phyloP scores from a whole-genome alignment of 2,329 filamentous ascomycete genomes.

The Monosporascus sp. region DNA sequence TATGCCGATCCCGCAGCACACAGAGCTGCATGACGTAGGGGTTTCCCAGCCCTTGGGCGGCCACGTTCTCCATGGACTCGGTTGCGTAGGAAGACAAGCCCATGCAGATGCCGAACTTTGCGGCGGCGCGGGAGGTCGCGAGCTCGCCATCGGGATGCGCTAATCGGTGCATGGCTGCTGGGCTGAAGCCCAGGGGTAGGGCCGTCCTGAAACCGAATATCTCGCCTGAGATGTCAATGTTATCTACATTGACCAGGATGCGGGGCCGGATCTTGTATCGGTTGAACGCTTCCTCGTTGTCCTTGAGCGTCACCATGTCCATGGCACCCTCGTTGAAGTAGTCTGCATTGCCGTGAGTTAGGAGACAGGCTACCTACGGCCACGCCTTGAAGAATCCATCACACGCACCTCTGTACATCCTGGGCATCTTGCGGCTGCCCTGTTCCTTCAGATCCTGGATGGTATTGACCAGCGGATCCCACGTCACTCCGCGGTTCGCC shows the following conservation, averaged over 20 bases:
- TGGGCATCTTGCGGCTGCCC: constrained; percentile 32
- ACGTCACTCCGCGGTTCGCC: constrained; percentile 12
- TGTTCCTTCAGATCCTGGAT: constrained; percentile 35
- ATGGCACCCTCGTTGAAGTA: constrained; percentile 56
- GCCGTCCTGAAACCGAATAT: constrained; percentile 39
- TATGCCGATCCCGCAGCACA: constrained; percentile 41
- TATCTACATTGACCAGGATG: constrained; percentile 33
- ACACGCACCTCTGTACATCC: constrained; percentile 30
- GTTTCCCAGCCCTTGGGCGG: constrained; percentile 28
- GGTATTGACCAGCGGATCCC: constrained; percentile 20
- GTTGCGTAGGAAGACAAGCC: constrained; percentile 43
- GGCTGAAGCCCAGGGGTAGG: constrained; percentile 49
- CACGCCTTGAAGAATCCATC: neutral
- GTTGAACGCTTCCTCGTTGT: constrained; percentile 48
- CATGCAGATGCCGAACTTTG: constrained; percentile 38
- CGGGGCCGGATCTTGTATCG: constrained; percentile 43
- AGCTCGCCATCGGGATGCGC: constrained; percentile 48
- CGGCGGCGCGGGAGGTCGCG: constrained; percentile 42
- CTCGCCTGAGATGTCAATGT: constrained; percentile 32
- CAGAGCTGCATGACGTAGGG: constrained; percentile 52
- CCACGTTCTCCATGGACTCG: constrained; percentile 40
- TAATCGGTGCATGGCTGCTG: constrained; percentile 47
- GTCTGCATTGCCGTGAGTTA: constrained; percentile 26
- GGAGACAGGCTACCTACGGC: neutral
- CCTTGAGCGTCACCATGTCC: constrained; percentile 46